Percentiles rank a stretch among this genome's conserved stretches.
phyloP scores from a whole-genome alignment of 108 stramenopile genomes.

The Pseudonitzschia delicatissima region DNA sequence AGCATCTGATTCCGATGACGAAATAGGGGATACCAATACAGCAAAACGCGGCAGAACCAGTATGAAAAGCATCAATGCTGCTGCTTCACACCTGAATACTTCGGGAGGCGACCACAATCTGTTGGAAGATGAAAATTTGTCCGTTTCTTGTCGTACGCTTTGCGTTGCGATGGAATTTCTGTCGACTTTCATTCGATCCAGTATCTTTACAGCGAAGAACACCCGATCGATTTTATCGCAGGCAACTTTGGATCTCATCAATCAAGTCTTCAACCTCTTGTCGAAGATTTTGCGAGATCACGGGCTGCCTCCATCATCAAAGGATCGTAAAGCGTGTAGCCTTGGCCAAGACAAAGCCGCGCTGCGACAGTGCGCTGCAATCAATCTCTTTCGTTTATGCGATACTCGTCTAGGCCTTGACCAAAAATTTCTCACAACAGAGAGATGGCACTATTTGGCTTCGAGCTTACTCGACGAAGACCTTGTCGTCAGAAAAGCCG shows the following conservation, averaged over 20 bases:
- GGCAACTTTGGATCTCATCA: conserved; percentile 6
- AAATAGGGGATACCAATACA: conserved; percentile 25
- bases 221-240: background rate
- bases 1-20: conserved; percentile 24
- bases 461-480: conserved; percentile 60
- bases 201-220: conserved; percentile 26
- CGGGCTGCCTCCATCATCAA: conserved; percentile 15
- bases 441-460: conserved; percentile 65
- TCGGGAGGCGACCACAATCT: conserved; percentile 1
- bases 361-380: conserved; percentile 69
- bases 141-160: conserved; percentile 52
- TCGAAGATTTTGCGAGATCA: conserved; percentile 17
- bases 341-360: conserved; percentile 51
- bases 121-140: conserved; percentile 44
- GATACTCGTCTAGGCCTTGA: conserved; percentile 65
- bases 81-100: too few relatives aligned
- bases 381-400: conserved; percentile 72
- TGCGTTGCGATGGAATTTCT: conserved; percentile 80
- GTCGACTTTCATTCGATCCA: conserved; percentile 60
- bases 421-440: conserved; percentile 46
- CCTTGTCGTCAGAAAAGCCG: conserved; percentile 44
- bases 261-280: conserved; percentile 17
- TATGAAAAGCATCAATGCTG: background rate
- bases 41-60: conserved; percentile 12
- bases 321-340: conserved; percentile 17